phyloP scores from a whole-genome alignment of 202 grass and related monocot species.

The Bolboschoenoplectus hybrid region DNA sequence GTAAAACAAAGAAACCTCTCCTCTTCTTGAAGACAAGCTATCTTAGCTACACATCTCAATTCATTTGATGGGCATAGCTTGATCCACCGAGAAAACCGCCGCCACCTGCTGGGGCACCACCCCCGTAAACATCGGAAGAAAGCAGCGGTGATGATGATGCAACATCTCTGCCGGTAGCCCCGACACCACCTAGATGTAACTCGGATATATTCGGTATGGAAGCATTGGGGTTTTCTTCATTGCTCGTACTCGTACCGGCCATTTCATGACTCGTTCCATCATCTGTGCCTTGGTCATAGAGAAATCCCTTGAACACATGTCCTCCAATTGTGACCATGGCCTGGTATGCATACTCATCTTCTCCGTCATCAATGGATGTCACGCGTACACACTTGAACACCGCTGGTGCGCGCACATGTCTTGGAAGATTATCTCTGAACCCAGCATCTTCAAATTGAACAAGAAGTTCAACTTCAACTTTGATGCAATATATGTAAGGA shows the following conservation, averaged over 20 bases:
- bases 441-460: constrained; percentile 49
- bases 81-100: constrained; percentile 59
- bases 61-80: constrained; percentile 77
- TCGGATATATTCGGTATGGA: constrained; percentile 86
- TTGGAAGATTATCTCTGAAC: constrained; percentile 60
- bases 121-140: constrained; percentile 59
- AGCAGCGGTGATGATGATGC: constrained; percentile 44
- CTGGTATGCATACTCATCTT: constrained; percentile 98
- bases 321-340: constrained; percentile 85
- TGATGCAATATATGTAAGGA: constrained; percentile 10
- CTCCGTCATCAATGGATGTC: constrained; percentile 91
- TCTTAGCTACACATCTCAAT: constrained; percentile 45
- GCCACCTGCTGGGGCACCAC: constrained; percentile 23
- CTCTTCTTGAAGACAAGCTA: constrained; percentile 18
- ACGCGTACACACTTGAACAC: constrained; percentile 98
- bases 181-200: constrained; percentile 72
- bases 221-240: constrained; percentile 44
- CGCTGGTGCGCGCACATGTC: constrained; percentile 84
- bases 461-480: constrained; percentile 17
- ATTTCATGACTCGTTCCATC: constrained; percentile 57
- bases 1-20: constrained; percentile 28
- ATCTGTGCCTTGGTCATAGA: constrained; percentile 92
- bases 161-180: constrained; percentile 39
- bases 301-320: constrained; percentile 98
- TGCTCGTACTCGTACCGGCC: constrained; percentile 56